Evolutionary conservation across 2,329 filamentous ascomycete species (phyloP).

Genomic region (Fusarium hostae): DNA sequence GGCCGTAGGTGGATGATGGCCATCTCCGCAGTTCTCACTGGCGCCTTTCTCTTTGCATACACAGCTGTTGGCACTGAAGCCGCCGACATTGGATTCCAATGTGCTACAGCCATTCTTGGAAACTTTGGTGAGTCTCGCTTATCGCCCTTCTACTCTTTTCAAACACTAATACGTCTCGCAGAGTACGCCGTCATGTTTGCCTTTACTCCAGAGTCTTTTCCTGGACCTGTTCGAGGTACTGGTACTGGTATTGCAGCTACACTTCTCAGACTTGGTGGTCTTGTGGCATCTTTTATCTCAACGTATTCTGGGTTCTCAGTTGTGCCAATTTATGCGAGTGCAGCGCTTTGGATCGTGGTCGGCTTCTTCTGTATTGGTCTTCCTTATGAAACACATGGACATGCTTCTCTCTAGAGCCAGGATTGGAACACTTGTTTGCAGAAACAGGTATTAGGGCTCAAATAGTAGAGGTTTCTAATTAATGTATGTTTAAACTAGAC

Average conservation of each 20-base stretch:
- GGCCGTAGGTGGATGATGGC: constrained; percentile 19
- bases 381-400: constrained; percentile 54
- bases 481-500: neutral
- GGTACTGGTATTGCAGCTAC: constrained; percentile 59
- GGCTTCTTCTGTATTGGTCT: constrained; percentile 55
- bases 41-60: constrained; percentile 38
- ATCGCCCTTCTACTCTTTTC: accelerated
- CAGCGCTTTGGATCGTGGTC: constrained; percentile 56
- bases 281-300: constrained; percentile 56
- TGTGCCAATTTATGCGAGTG: constrained; percentile 57
- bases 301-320: constrained; percentile 55
- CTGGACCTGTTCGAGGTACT: constrained; percentile 63
- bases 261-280: constrained; percentile 50
- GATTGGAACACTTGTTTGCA: accelerated
- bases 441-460: accelerated
- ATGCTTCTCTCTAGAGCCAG: neutral
- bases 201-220: constrained; percentile 64
- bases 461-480: accelerated
- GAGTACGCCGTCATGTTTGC: constrained; percentile 11
- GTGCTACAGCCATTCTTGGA: constrained; percentile 2
- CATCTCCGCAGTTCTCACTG: constrained; percentile 1
- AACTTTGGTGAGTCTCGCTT: neutral
- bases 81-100: neutral
- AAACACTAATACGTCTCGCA: neutral
- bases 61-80: constrained; percentile 6